These are phyloP conservation scores for Tanacetum coccineum DNA, from an alignment of 129 eudicot genomes.

Conservation along the genomic window DNA sequence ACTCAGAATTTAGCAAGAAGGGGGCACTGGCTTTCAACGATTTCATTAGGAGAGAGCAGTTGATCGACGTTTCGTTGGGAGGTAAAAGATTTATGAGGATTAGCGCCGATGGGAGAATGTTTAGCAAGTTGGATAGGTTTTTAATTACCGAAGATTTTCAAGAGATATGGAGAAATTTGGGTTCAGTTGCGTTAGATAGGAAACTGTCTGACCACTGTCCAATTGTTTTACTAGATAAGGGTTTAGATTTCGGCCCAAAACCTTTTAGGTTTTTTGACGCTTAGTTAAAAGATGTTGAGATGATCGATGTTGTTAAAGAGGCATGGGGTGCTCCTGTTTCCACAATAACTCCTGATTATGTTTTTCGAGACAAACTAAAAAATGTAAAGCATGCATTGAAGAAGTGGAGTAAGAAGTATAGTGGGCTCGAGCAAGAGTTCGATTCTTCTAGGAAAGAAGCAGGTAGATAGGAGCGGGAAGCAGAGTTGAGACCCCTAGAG, in stretches of 20 bases:
- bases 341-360: neutral
- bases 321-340: neutral
- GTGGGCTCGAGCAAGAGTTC: neutral
- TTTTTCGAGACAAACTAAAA: neutral
- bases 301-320: no score
- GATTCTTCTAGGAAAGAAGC: neutral
- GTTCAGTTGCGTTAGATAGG: neutral
- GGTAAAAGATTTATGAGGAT: neutral
- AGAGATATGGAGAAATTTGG: neutral
- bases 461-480: no score
- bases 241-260: no score
- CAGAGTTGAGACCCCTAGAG: no score
- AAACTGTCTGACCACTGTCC: neutral
- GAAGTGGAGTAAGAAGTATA: neutral
- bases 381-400: neutral
- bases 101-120: neutral
- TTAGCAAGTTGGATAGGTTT: neutral
- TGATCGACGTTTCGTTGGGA: neutral
- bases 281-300: no score
- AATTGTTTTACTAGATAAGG: no score
- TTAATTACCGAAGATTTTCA: neutral
- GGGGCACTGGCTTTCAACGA: neutral
- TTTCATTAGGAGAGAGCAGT: neutral
- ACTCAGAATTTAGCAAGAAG: neutral
- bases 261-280: no score